These are phyloP conservation scores for Solanum tarijense DNA, from an alignment of 257 asterid species.

Conservation along the genomic window DNA sequence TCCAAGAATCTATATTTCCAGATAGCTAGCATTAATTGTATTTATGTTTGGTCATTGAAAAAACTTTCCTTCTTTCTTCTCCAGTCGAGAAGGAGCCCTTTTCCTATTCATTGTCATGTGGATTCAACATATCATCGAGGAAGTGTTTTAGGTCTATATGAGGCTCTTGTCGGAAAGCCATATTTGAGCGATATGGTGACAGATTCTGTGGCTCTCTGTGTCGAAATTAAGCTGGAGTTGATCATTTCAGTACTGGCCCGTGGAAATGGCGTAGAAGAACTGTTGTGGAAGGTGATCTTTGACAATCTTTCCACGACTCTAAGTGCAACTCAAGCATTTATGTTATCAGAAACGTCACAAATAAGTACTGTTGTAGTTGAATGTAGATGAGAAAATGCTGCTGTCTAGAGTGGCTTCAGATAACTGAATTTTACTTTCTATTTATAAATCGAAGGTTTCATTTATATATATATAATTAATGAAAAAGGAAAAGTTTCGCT, in stretches of 20 bases:
- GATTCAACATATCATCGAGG: background rate
- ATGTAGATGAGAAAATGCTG: background rate
- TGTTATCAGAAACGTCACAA: background rate
- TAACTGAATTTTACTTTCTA: background rate
- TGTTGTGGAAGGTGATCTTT: background rate
- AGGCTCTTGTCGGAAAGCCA: background rate
- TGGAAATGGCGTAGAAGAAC: background rate
- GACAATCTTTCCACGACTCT: background rate
- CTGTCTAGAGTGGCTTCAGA: background rate
- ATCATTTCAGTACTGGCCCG: background rate
- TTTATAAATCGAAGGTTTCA: background rate
- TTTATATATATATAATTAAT: background rate
- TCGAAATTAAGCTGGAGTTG: background rate
- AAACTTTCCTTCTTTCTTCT: background rate
- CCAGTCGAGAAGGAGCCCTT: background rate
- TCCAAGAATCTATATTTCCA: background rate
- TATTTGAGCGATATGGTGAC: background rate
- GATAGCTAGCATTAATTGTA: background rate
- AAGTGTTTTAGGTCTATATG: constrained; percentile 1
- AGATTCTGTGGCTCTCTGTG: background rate
- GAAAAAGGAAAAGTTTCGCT: background rate
- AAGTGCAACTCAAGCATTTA: background rate
- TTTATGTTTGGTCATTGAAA: background rate
- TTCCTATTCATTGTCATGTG: background rate
- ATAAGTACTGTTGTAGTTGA: background rate